Percentiles rank a stretch among this genome's conserved stretches.
Conservation (phyloP, 352 stramenopile species). For the Globisporangium mamillatum region DNA sequence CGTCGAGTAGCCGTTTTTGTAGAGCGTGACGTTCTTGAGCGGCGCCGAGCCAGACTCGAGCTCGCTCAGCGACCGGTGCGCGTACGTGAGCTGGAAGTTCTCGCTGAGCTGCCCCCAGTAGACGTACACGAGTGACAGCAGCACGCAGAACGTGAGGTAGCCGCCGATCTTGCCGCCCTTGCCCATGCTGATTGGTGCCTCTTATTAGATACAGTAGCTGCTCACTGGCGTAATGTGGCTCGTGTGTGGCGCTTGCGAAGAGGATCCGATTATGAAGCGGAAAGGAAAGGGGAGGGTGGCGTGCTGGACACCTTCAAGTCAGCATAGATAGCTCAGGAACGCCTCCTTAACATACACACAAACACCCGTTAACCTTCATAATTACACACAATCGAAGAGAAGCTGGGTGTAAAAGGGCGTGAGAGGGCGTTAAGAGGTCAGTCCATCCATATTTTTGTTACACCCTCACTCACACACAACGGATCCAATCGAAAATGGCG, state of each 20-base stretch:
- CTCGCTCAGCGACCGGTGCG: constrained; percentile 47
- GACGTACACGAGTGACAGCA: constrained; percentile 41
- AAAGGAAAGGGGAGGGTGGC: not conserved
- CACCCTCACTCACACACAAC: not conserved
- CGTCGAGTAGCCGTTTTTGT: constrained; percentile 76
- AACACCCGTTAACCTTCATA: not conserved
- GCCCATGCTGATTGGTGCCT: constrained; percentile 31
- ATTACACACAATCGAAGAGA: not conserved
- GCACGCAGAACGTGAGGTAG: constrained; percentile 37
- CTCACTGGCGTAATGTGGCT: not conserved
- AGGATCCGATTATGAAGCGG: constrained; percentile 7
- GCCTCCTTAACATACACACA: not conserved
- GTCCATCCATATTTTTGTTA: constrained; percentile 5
- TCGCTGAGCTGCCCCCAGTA: constrained; percentile 58
- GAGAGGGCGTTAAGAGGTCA: not conserved
- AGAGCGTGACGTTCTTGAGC: constrained; percentile 71
- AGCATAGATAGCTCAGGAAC: constrained; percentile 1
- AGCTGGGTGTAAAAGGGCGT: not conserved
- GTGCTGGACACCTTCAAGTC: constrained; percentile 13
- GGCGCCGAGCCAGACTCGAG: constrained; percentile 24
- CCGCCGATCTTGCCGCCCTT: constrained; percentile 41
- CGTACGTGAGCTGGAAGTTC: constrained; percentile 64
- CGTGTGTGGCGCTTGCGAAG: not conserved
- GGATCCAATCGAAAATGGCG: not conserved
- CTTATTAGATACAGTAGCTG: not conserved